Evolutionary conservation across 2,329 filamentous ascomycete genomes (phyloP).

Genomic region (Clarireedia paspali): DNA sequence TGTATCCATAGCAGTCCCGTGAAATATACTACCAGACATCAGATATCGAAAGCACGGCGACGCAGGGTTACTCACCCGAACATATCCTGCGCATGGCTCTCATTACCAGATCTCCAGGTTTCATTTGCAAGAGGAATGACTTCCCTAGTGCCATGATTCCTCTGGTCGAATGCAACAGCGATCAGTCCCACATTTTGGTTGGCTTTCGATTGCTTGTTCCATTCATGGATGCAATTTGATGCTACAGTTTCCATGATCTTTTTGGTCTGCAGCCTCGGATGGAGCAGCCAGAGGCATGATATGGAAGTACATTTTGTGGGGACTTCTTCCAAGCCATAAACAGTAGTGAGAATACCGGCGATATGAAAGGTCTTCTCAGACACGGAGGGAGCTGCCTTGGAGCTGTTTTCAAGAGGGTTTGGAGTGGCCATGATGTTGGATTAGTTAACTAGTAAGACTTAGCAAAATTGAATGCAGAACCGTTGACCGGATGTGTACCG

Average conservation of each 20-base stretch:
- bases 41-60: not conserved
- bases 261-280: slow-evolving; percentile 65
- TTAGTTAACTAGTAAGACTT: too few species aligned
- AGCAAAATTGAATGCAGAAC: too few species aligned
- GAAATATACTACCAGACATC: slow-evolving; percentile 49
- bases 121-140: slow-evolving; percentile 63
- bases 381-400: slow-evolving; percentile 30
- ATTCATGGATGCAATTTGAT: slow-evolving; percentile 57
- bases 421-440: too few species aligned
- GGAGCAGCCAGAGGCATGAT: slow-evolving; percentile 85
- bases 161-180: slow-evolving; percentile 81
- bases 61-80: slow-evolving; percentile 37
- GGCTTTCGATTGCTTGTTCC: slow-evolving; percentile 43
- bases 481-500: too few species aligned
- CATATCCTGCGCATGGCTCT: slow-evolving; percentile 87
- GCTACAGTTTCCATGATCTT: slow-evolving; percentile 72
- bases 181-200: slow-evolving; percentile 48
- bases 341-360: slow-evolving; percentile 67
- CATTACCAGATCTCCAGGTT: slow-evolving; percentile 65
- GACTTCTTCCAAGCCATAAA: slow-evolving; percentile 76
- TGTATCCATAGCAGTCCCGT: slow-evolving; percentile 67
- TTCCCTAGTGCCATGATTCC: slow-evolving; percentile 77
- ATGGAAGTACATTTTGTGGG: slow-evolving; percentile 44
- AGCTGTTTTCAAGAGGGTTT: slow-evolving; percentile 14
- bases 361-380: slow-evolving; percentile 64